Evolutionary conservation across 1,139 yeast genomes (phyloP).

Genomic region (Pichia sp.): DNA sequence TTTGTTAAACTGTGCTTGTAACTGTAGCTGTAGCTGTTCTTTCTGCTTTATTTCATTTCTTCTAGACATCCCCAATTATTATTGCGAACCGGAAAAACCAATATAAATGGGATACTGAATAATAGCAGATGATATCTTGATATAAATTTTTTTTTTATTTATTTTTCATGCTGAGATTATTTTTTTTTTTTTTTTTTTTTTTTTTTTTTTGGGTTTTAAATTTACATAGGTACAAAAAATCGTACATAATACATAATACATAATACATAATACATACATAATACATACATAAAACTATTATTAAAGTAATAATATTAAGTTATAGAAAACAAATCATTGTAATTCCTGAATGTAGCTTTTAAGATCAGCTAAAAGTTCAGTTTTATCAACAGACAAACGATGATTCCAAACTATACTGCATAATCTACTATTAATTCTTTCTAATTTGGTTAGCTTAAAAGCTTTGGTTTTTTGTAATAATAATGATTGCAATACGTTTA

Average conservation of each 20-base stretch:
- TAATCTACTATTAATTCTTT: conserved; percentile 63
- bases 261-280: too few species aligned
- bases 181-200: too few species aligned
- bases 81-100: not conserved
- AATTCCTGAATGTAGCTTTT: conserved; percentile 7
- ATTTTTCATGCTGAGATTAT: too few species aligned
- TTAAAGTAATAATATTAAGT: too few species aligned
- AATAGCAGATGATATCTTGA: too few species aligned
- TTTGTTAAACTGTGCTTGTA: conserved; percentile 39
- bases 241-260: too few species aligned
- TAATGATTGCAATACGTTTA: conserved; percentile 26
- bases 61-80: conserved; percentile 16
- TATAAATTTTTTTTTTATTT: too few species aligned
- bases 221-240: too few species aligned
- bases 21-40: conserved; percentile 43
- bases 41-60: conserved; percentile 32
- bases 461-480: conserved; percentile 40
- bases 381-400: conserved; percentile 63
- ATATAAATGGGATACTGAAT: not conserved
- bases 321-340: too few species aligned
- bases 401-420: conserved; percentile 74
- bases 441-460: conserved; percentile 64
- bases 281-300: too few species aligned
- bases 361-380: conserved; percentile 29
- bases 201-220: too few species aligned